These are phyloP conservation scores for Kodamaea fungicola DNA, from an alignment of 1,139 yeast species.

Conservation along the genomic window DNA sequence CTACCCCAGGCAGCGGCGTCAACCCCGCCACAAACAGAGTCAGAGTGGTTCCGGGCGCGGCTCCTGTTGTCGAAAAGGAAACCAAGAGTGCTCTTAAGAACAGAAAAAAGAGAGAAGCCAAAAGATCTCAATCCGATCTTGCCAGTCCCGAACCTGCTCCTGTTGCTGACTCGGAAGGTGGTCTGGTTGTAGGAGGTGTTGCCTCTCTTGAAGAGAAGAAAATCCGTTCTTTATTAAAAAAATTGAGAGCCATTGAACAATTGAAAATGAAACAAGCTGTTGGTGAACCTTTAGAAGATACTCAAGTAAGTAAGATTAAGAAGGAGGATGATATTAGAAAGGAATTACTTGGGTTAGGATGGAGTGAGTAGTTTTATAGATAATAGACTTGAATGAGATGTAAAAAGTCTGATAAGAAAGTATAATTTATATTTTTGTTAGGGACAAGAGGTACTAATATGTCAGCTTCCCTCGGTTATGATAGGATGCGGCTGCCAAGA, in stretches of 20 bases:
- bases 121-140: constrained; percentile 29
- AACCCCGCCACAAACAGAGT: constrained; percentile 23
- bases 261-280: constrained; percentile 80
- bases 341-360: constrained; percentile 73
- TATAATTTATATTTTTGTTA: no score
- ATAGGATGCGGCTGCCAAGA: no score
- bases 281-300: constrained; percentile 86
- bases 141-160: constrained; percentile 13
- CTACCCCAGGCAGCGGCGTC: constrained; percentile 19
- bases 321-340: constrained; percentile 78
- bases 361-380: constrained; percentile 33
- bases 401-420: no score
- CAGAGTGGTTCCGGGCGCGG: constrained; percentile 42
- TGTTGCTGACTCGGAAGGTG: constrained; percentile 18
- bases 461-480: no score
- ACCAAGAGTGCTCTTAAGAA: constrained; percentile 70
- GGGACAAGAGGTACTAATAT: no score
- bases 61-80: constrained; percentile 39
- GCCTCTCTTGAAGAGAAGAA: constrained; percentile 83
- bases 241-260: constrained; percentile 88
- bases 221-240: constrained; percentile 84
- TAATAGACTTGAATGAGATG: background rate
- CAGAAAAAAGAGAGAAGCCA: constrained; percentile 75
- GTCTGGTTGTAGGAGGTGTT: constrained; percentile 56
- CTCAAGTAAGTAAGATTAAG: constrained; percentile 84